Base-by-base conservation (phyloP, 2,329 filamentous ascomycete species). In the Didymella segeticola region DNA sequence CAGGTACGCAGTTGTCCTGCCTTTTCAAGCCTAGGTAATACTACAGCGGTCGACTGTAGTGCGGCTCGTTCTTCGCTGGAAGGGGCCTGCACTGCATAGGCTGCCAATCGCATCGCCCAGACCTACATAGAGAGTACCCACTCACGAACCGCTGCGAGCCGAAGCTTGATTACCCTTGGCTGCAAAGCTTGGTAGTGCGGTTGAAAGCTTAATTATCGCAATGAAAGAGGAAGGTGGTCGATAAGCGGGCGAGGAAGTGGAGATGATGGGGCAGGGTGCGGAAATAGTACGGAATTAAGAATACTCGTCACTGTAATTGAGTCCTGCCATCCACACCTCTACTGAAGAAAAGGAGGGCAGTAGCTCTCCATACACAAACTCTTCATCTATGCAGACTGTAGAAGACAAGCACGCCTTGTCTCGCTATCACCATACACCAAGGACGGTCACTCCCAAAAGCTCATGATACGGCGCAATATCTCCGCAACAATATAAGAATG, bases 161-260 rank as follows among this genome's bases (percentile, higher is more conserved):
- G 49, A 37, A 41, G 49, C 42, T 52, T 52, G 49, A 37, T 41
- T 46, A 22, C 10, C 22, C 45, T 49, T 49, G 45, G 38, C 39
- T 55, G 34, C 4, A 31, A 47, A 36, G 46, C 52, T 46, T 45
- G 34, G 41, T 46, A 5, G 37, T 33, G 23, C 26, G 25, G 22
- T 14, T 15, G 11, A 37, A 57, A 48, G 49, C 54, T 57, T 57
- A 43, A 33, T 39, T 7, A 3, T 23, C 3, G 25, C 17, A 37
- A 30, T 36, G 17, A 31, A 45, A 31, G 12, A 51, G 41, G 48
- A 51, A 51, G 48, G 49, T 53, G 30, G 14, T 25, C 37, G 38
- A 49, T 30, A 49, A 43, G 17, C 49, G 17, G 42, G 23, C 10
- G 22, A 31, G 12, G 20, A 38, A 47, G 37, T 42, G 43, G 49